phyloP scores from a whole-genome alignment of 2,329 filamentous ascomycete species.

The Venturia pyrina region DNA sequence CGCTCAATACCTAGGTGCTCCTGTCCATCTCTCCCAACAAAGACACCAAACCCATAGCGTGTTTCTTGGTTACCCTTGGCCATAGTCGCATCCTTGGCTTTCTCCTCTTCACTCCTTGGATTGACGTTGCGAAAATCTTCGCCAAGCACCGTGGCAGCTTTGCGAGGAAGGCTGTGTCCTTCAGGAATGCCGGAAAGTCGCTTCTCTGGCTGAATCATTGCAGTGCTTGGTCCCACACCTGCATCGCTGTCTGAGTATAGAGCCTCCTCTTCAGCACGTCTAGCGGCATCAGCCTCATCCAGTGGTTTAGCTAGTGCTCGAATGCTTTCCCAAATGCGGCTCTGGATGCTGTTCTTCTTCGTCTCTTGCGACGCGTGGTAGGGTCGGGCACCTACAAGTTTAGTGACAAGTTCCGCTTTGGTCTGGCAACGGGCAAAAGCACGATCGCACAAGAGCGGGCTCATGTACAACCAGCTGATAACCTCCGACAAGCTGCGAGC shows the following conservation, averaged over 20 bases:
- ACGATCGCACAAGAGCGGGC: conserved; percentile 60
- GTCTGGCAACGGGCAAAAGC: conserved; percentile 59
- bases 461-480: conserved; percentile 65
- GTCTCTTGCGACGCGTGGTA: conserved; percentile 21
- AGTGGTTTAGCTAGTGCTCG: background rate
- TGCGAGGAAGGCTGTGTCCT: background rate
- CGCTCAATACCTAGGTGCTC: conserved; percentile 53
- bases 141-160: background rate
- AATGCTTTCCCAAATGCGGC: conserved; percentile 9
- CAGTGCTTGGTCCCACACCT: background rate
- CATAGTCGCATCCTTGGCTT: background rate
- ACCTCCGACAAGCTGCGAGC: conserved; percentile 66
- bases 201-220: background rate
- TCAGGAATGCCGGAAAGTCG: background rate
- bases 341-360: conserved; percentile 10
- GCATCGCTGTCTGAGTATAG: background rate
- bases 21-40: conserved; percentile 47
- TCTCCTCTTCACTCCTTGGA: background rate
- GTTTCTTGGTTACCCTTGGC: conserved; percentile 12
- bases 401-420: conserved; percentile 58
- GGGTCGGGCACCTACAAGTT: conserved; percentile 45
- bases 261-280: background rate
- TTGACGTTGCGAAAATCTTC: conserved; percentile 7
- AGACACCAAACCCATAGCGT: conserved; percentile 47
- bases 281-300: background rate